Evolutionary conservation across 495 filamentous ascomycete genomes (phyloP).

Genomic region (Margaritispora aquatica): DNA sequence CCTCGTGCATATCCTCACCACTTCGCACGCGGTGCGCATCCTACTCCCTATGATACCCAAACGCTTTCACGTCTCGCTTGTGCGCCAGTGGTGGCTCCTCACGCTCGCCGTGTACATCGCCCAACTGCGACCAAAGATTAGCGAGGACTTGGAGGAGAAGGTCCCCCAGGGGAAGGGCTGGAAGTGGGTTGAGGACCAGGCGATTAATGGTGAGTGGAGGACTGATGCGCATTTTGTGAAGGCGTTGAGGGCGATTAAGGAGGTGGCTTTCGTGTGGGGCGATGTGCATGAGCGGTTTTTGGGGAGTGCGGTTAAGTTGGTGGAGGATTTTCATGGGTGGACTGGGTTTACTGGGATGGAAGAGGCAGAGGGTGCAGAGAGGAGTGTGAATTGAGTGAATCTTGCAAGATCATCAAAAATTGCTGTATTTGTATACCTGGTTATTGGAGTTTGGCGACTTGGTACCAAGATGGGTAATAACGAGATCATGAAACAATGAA

Average conservation of each 20-base stretch:
- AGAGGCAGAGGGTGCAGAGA: background rate
- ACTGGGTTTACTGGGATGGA: conserved; percentile 22
- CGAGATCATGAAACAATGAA: background rate
- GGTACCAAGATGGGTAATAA: background rate
- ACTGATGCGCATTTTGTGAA: conserved; percentile 82
- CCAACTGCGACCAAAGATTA: conserved; percentile 64
- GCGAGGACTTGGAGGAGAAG: conserved; percentile 53
- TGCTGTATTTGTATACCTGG: background rate
- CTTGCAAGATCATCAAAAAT: background rate
- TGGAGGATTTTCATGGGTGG: conserved; percentile 75
- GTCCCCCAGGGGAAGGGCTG: conserved; percentile 56
- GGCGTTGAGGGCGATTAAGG: conserved; percentile 67
- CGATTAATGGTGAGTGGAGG: conserved; percentile 55
- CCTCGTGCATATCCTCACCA: conserved; percentile 71
- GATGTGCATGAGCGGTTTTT: conserved; percentile 72
- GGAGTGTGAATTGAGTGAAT: background rate
- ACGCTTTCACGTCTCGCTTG: conserved; percentile 62
- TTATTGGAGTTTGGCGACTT: background rate
- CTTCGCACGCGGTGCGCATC: conserved; percentile 81
- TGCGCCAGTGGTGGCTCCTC: conserved; percentile 86
- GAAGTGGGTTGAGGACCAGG: conserved; percentile 65
- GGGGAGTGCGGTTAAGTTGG: conserved; percentile 73
- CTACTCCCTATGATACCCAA: conserved; percentile 72
- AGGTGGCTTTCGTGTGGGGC: conserved; percentile 74
- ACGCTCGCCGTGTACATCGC: conserved; percentile 70